phyloP scores from a whole-genome alignment of 2,329 filamentous ascomycete species.

The Hypoxylon sp. region DNA sequence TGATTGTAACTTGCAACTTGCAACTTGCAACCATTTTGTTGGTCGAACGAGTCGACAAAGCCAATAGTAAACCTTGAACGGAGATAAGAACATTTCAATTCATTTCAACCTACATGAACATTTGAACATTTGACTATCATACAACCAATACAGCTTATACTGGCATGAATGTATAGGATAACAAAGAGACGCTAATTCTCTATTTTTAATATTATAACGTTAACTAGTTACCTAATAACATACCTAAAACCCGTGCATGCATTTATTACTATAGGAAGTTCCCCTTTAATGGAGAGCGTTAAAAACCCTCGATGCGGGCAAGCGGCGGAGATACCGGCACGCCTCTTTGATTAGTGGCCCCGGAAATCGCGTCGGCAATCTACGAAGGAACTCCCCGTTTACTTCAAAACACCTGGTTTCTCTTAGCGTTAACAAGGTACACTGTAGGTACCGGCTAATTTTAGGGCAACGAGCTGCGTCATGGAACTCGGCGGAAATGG shows the following conservation, averaged over 20 bases:
- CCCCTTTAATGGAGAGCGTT: conserved; percentile 4
- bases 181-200: neutral
- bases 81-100: too few relatives aligned
- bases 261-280: neutral
- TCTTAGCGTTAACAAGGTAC: conserved; percentile 2
- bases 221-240: neutral
- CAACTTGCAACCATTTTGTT: neutral
- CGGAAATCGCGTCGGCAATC: conserved; percentile 30
- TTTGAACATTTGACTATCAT: neutral
- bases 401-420: conserved; percentile 11
- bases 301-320: conserved; percentile 16
- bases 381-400: conserved; percentile 28
- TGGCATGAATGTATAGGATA: neutral
- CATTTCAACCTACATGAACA: neutral
- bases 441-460: conserved; percentile 19
- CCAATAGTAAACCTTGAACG: neutral
- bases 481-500: conserved; percentile 50
- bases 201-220: neutral
- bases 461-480: conserved; percentile 39
- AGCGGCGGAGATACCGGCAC: conserved; percentile 36
- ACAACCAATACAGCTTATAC: too few relatives aligned
- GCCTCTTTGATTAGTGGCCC: conserved; percentile 30
- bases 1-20: neutral
- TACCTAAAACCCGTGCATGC: neutral
- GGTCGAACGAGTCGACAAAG: neutral